Evolutionary conservation across 2,329 filamentous ascomycete genomes (phyloP), one percentile per base, ranked within the genome.

Genomic region (Arthroderma sp.): DNA sequence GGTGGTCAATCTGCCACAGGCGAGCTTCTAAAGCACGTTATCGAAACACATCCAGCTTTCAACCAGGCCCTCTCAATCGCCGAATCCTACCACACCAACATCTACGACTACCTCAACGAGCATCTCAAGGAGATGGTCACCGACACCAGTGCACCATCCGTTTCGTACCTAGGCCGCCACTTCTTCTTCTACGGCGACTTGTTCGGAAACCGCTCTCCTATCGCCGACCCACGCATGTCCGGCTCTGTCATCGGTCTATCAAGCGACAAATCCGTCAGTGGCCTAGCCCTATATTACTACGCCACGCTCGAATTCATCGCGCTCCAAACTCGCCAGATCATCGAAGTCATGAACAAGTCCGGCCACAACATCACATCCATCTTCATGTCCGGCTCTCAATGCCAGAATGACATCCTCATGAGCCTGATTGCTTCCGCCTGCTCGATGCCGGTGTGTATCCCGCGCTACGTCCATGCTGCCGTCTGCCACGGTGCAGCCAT

Each of bases 101-200:
- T 96, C 51, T 98, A 95, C 67, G 87, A 94, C 60, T 94, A 88
- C 63, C 75, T 98, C 46, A 96, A 98, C 64, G 75, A 80, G 50
- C 87, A 93, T 57, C 77, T 98, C 7, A 76, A 79, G 49, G 79
- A 85, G 54, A 74, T 96, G 71, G 75, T 75, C 27, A 74, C 81
- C 55, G 80, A 80, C 56, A 65, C 69, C 27, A 69, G 73, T 2
- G 85, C 85, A 2, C 88, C 88, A 0, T 79, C 78, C 43, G 75
- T 96, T 50, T 81, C 85, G 11, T 93, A 88, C 63, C 73, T 98
- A 1, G 87, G 80, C 8, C 84, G 89, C 6, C 89, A 98, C 65
- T 83, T 94, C 69, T 98, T 98, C 77, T 93, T 98, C 71, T 98
- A 98, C 63, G 91, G 91, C 51, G 91, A 98, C 60, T 74, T 96